phyloP scores from a whole-genome alignment of 768 basidiomycete genomes.

The Lentinula lateritia region DNA sequence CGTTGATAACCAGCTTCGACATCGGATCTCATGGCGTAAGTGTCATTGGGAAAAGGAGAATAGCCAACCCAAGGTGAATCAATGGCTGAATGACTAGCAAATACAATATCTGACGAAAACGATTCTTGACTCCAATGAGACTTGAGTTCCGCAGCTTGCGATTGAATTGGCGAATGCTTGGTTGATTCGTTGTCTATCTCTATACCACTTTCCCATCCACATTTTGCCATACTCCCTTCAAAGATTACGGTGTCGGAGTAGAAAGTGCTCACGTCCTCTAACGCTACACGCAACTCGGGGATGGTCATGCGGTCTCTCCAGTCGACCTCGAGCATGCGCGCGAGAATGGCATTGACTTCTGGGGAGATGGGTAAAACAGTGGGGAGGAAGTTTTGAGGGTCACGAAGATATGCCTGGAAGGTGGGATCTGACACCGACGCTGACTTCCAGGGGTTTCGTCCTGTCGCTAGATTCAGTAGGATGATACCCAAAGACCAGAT shows the following conservation, averaged over 20 bases:
- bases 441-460: constrained; percentile 94
- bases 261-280: constrained; percentile 56
- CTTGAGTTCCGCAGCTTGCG: constrained; percentile 25
- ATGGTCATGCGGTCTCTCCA: constrained; percentile 52
- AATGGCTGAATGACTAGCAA: constrained; percentile 32
- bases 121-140: constrained; percentile 63
- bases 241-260: constrained; percentile 74
- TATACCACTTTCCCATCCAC: constrained; percentile 73
- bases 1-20: constrained; percentile 54
- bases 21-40: constrained; percentile 44
- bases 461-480: constrained; percentile 90
- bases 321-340: constrained; percentile 68
- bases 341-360: constrained; percentile 68
- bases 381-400: constrained; percentile 76
- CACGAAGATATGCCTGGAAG: constrained; percentile 80
- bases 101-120: constrained; percentile 36
- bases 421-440: constrained; percentile 80
- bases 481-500: constrained; percentile 97
- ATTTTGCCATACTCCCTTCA: constrained; percentile 75
- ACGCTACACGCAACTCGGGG: constrained; percentile 47
- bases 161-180: constrained; percentile 32
- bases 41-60: constrained; percentile 25
- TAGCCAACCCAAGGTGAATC: constrained; percentile 34
- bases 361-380: constrained; percentile 77
- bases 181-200: constrained; percentile 59